phyloP scores from a whole-genome alignment of 192 early-diverging fungal genomes.

The Chytriomyces confervae region DNA sequence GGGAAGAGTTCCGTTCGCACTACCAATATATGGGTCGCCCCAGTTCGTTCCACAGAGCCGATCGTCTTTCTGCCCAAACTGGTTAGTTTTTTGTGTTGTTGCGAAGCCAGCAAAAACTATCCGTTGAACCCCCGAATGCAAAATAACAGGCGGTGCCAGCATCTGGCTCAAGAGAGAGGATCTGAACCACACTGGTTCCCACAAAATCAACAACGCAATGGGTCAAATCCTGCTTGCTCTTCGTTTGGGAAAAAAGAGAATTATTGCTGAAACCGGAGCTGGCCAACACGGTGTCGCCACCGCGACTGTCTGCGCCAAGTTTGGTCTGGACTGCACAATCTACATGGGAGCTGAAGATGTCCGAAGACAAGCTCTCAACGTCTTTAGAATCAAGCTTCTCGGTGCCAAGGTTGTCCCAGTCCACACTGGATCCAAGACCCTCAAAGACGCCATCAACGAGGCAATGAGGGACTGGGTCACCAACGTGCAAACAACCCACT shows the following conservation, averaged over 20 bases:
- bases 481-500: conserved; percentile 92
- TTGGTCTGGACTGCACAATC: conserved; percentile 93
- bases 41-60: conserved; percentile 86
- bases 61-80: conserved; percentile 70
- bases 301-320: conserved; percentile 97
- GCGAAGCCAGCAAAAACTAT: background rate
- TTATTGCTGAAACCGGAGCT: conserved; percentile 98
- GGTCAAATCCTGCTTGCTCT: conserved; percentile 94
- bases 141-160: conserved; percentile 71
- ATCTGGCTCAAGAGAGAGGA: conserved; percentile 99
- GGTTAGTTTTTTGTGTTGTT: background rate
- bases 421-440: conserved; percentile 73
- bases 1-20: conserved; percentile 86
- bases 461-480: conserved; percentile 99
- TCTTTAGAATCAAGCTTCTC: conserved; percentile 93
- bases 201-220: conserved; percentile 99
- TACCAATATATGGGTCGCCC: conserved; percentile 93
- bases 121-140: background rate
- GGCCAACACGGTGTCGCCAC: conserved; percentile 99
- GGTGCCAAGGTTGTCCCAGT: conserved; percentile 93
- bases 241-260: conserved; percentile 92
- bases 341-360: conserved; percentile 99
- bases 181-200: conserved; percentile 97
- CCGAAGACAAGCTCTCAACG: conserved; percentile 90
- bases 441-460: conserved; percentile 99